Evolutionary conservation across 31 red algal genomes (phyloP).

Genomic region (Porphyra umbilicalis): DNA sequence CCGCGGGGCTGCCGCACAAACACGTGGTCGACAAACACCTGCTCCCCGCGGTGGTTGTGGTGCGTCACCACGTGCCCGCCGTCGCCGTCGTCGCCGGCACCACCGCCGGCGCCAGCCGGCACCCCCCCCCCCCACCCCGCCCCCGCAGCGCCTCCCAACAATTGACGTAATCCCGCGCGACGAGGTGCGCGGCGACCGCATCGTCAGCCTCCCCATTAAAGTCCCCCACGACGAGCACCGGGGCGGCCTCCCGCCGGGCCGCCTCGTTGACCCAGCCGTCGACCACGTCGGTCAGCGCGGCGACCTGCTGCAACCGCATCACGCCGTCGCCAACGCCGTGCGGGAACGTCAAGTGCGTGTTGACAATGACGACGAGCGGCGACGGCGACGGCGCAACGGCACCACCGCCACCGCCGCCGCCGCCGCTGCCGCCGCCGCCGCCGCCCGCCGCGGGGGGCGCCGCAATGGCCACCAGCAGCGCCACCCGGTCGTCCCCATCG

Average conservation of each 20-base stretch:
- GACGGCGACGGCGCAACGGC: neutral
- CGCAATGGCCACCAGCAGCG: neutral
- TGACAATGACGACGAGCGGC: constrained; percentile 22
- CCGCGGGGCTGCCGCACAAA: constrained; percentile 25
- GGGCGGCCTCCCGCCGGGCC: constrained; percentile 1
- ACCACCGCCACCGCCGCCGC: neutral
- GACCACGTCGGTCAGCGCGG: constrained; percentile 19
- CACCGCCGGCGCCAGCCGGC: neutral
- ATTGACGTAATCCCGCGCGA: constrained; percentile 10
- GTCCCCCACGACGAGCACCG: constrained; percentile 31
- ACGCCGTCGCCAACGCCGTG: constrained; percentile 17
- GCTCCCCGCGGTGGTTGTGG: constrained; percentile 37
- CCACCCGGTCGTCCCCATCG: constrained; percentile 1
- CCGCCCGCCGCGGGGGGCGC: neutral
- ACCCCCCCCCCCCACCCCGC: neutral
- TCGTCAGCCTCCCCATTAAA: constrained; percentile 31
- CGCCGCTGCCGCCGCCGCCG: neutral
- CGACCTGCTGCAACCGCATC: constrained; percentile 11
- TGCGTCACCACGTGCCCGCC: constrained; percentile 14
- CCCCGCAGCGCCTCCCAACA: constrained; percentile 15
- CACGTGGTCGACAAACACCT: constrained; percentile 47
- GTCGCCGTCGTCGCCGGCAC: neutral
- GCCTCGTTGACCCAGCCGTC: constrained; percentile 10
- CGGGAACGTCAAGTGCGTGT: constrained; percentile 63
- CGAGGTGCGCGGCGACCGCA: constrained; percentile 10